These are phyloP conservation scores for Trematosphaeria pertusa DNA, from an alignment of 2,329 filamentous ascomycete genomes.

Conservation along the genomic window DNA sequence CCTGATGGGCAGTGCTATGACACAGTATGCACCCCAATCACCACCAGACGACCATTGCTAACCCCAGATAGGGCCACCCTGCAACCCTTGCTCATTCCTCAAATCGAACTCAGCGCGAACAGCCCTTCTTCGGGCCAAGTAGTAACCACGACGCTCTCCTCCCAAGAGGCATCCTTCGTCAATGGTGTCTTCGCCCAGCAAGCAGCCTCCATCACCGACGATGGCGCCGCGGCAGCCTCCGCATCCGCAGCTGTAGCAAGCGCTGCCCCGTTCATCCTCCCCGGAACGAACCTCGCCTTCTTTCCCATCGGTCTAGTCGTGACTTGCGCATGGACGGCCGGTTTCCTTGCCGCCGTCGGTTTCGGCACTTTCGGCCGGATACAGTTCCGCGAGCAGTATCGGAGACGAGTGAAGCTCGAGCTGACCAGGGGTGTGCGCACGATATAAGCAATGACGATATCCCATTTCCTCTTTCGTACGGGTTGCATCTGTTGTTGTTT, in stretches of 20 bases:
- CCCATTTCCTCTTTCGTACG: conserved; percentile 3
- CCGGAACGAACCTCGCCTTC: conserved; percentile 71
- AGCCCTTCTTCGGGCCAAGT: conserved; percentile 55
- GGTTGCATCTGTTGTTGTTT: background rate
- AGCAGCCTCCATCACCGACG: conserved; percentile 56
- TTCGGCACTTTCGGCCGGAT: conserved; percentile 72
- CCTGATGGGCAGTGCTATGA: conserved; percentile 62
- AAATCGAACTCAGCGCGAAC: conserved; percentile 69
- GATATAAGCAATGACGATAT: conserved; percentile 31
- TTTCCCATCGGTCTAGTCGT: conserved; percentile 75
- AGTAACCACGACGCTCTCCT: conserved; percentile 70
- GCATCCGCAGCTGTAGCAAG: conserved; percentile 50
- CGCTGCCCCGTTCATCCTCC: conserved; percentile 68
- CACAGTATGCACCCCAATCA: conserved; percentile 60
- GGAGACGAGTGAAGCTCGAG: conserved; percentile 57
- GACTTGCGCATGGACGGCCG: conserved; percentile 66
- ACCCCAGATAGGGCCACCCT: conserved; percentile 58
- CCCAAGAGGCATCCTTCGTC: conserved; percentile 74
- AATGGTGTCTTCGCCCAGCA: conserved; percentile 71
- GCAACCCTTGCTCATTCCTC: conserved; percentile 70
- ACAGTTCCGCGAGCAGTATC: conserved; percentile 69
- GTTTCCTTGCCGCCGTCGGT: conserved; percentile 62
- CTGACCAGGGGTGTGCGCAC: conserved; percentile 39
- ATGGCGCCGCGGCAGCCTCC: conserved; percentile 52
- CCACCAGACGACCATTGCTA: conserved; percentile 12